These are phyloP conservation scores for Neurospora sp. DNA, from an alignment of 495 filamentous ascomycete genomes.

Conservation along the genomic window DNA sequence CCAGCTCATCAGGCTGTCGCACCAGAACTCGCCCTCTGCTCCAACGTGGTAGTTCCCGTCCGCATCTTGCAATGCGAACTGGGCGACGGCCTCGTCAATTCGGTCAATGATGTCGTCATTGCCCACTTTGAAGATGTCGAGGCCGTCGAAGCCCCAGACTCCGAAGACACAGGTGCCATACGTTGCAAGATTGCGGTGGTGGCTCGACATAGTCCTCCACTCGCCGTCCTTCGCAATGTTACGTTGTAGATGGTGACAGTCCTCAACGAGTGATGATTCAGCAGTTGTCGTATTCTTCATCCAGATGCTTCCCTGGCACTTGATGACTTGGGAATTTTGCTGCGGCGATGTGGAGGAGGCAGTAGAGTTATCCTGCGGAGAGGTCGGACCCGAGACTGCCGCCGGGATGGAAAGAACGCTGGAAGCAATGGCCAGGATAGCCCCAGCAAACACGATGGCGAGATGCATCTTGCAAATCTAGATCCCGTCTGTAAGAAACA, in stretches of 20 bases:
- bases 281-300: neutral
- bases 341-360: neutral
- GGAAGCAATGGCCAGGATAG: neutral
- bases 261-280: neutral
- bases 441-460: neutral
- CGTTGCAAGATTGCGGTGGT: neutral
- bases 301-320: neutral
- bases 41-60: neutral
- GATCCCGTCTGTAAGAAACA: neutral
- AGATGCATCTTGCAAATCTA: neutral
- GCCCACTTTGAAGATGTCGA: neutral
- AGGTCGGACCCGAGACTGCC: neutral
- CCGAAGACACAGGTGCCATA: neutral
- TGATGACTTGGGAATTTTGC: neutral
- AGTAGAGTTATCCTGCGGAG: neutral
- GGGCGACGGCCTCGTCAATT: neutral
- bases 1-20: neutral
- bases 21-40: neutral
- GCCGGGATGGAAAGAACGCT: neutral
- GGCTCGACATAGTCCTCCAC: neutral
- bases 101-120: neutral
- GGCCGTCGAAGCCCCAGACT: neutral
- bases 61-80: neutral
- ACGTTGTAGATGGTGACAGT: neutral
- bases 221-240: neutral